Percentiles rank a stretch among this genome's conserved stretches.
phyloP scores from a whole-genome alignment of 163 green algal species.

The Chlorella variabilis region DNA sequence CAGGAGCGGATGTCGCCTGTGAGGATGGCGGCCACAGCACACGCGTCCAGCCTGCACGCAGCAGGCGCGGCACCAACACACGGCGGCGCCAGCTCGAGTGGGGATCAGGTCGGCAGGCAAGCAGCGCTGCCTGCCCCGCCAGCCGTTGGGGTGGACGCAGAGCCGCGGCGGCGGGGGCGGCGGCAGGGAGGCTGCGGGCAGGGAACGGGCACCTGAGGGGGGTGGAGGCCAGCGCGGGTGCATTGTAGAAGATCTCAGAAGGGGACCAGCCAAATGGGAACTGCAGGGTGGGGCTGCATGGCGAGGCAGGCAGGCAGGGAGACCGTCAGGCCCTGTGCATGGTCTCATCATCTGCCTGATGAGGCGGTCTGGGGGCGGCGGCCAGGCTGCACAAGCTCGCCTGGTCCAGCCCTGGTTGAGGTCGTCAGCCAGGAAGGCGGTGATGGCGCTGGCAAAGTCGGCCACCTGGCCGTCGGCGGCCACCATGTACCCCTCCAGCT shows the following conservation, averaged over 20 bases:
- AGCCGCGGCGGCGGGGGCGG: too few relatives aligned
- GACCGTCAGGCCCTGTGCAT: too few relatives aligned
- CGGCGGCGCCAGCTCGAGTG: too few relatives aligned
- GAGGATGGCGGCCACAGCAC: constrained; percentile 6
- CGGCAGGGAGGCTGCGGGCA: too few relatives aligned
- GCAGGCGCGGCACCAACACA: not conserved
- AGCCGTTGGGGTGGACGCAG: too few relatives aligned
- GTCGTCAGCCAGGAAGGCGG: not conserved
- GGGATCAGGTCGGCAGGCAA: too few relatives aligned
- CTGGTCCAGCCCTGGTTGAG: not conserved
- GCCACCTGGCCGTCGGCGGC: not conserved
- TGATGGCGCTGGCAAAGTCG: not conserved
- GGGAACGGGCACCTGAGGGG: not conserved
- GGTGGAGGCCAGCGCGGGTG: not conserved
- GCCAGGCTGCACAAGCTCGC: too few relatives aligned
- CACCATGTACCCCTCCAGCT: constrained; percentile 4
- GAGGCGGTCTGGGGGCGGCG: too few relatives aligned
- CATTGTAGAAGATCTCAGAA: not conserved
- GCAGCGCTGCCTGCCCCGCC: not conserved
- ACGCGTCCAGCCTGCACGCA: not conserved
- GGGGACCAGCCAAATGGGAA: constrained; percentile 1
- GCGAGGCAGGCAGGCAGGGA: not conserved
- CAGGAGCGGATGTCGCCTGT: not conserved
- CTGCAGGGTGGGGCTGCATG: constrained; percentile 4
- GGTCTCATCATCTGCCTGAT: too few relatives aligned